Base-by-base conservation (phyloP, 805 yeast genomes). In the Wickerhamiella parazyma region DNA sequence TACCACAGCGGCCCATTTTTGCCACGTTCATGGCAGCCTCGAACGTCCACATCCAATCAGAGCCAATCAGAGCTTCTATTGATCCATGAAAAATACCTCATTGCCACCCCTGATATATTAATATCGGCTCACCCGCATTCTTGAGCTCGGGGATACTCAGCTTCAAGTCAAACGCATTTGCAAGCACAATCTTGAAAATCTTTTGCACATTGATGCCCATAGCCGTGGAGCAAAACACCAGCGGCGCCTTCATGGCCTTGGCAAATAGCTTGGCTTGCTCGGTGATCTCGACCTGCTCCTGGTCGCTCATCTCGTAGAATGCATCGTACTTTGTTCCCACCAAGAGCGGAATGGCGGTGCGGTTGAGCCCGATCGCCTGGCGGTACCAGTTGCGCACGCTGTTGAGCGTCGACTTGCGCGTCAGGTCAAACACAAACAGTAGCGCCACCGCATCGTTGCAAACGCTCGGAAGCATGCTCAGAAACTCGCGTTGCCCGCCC, bases 331-430 rank as follows among this genome's bases (percentile, higher is more conserved):
- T 89, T 1, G 98, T 89, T 3, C 98, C 98, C 2, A 89, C 80
- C 37, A 89, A 67, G 47, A 89, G 74, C 3, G 96, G 95, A 38
- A 89, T 80, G 7, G 96, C 95, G 0, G 87, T 80, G 56, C 78
- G 76, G 62, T 89, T 89, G 57, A 84, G 78, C 0, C 94, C 93
- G 41, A 94, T 67, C 0, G 93, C 89, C 56, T 83, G 94, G 48
- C 93, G 68, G 59, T 86, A 89, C 98, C 97, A 89, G 55, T 86
- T 95, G 57, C 84, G 83, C 43, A 89, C 71, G n/a, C 87, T 79
- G 56, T 80, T 81, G 42, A 89, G 68, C 0, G 95, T 84, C 21
- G 86, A 75, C 49, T 81, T 83, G 37, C 95, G 70, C 1, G 95
- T 83, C 46, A 89, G 65, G 62, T 89, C 97, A 67, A 81, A 89